These are phyloP conservation scores for Cenchrus fungigraminus DNA, from an alignment of 176 grass and related monocot species.

Conservation along the genomic window DNA sequence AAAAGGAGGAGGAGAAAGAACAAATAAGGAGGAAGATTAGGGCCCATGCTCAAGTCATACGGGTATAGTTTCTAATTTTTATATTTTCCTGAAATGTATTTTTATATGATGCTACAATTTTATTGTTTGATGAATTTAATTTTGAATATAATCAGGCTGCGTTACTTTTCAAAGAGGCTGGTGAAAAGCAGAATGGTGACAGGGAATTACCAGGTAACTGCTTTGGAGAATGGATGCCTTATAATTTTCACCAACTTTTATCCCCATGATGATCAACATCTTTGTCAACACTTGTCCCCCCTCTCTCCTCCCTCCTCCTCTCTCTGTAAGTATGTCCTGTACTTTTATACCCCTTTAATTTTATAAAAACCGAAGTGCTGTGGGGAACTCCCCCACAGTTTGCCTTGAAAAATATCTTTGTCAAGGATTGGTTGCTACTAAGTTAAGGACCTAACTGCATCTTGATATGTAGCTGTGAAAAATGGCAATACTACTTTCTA, in stretches of 20 bases:
- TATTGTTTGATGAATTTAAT: slow-evolving; percentile 32
- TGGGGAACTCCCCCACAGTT: too few relatives aligned
- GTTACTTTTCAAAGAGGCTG: slow-evolving; percentile 93
- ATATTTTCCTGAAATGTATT: slow-evolving; percentile 26
- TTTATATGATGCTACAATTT: slow-evolving; percentile 9
- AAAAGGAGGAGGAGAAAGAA: slow-evolving; percentile 90
- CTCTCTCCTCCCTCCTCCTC: too few relatives aligned
- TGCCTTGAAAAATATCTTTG: background rate
- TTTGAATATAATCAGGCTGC: slow-evolving; percentile 72
- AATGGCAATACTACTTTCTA: background rate
- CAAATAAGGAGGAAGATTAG: slow-evolving; percentile 85
- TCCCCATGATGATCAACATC: background rate
- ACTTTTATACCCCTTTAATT: too few relatives aligned
- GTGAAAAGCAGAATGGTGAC: slow-evolving; percentile 50
- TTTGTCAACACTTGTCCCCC: too few relatives aligned
- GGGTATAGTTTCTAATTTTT: slow-evolving; percentile 59
- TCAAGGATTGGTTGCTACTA: slow-evolving; percentile 29
- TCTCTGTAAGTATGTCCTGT: too few relatives aligned
- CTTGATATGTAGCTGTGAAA: slow-evolving; percentile 22
- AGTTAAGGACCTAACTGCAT: slow-evolving; percentile 8
- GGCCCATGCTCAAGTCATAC: slow-evolving; percentile 96
- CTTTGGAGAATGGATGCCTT: background rate
- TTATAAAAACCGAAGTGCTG: too few relatives aligned
- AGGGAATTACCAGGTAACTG: slow-evolving; percentile 60
- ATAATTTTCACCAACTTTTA: slow-evolving; percentile 13